These are phyloP conservation scores for Fusarium sp. DNA, from an alignment of 2,329 filamentous ascomycete species.

Conservation along the genomic window DNA sequence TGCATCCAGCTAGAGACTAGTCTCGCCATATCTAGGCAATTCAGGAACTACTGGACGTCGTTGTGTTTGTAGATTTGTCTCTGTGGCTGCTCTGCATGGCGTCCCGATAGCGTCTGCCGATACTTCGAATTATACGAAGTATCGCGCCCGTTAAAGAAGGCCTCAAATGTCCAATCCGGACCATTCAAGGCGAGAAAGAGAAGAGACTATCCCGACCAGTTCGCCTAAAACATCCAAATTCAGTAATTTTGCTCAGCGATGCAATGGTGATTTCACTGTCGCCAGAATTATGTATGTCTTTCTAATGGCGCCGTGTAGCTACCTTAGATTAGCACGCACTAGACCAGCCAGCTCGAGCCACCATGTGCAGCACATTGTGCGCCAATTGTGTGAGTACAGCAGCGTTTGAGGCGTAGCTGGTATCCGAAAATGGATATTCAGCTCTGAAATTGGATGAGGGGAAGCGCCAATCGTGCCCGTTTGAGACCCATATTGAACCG, in stretches of 20 bases:
- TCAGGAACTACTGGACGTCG: neutral
- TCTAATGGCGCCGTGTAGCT: neutral
- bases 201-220: neutral
- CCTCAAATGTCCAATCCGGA: neutral
- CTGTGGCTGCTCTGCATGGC: neutral
- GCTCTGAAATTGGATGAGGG: neutral
- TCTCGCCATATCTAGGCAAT: fast-evolving
- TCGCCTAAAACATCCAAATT: neutral
- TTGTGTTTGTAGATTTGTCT: fast-evolving
- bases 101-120: neutral
- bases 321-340: neutral
- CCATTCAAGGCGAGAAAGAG: neutral
- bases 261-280: neutral
- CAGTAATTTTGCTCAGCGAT: too few species aligned
- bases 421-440: neutral
- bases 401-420: neutral
- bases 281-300: neutral
- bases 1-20: too few species aligned
- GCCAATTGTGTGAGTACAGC: neutral
- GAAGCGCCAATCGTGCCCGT: neutral
- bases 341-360: neutral
- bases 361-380: neutral
- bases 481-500: neutral
- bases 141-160: neutral
- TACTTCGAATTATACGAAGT: neutral